Base-by-base conservation (phyloP, 1,284 basidiomycete genomes). In the Papiliotrema nemorosa region DNA sequence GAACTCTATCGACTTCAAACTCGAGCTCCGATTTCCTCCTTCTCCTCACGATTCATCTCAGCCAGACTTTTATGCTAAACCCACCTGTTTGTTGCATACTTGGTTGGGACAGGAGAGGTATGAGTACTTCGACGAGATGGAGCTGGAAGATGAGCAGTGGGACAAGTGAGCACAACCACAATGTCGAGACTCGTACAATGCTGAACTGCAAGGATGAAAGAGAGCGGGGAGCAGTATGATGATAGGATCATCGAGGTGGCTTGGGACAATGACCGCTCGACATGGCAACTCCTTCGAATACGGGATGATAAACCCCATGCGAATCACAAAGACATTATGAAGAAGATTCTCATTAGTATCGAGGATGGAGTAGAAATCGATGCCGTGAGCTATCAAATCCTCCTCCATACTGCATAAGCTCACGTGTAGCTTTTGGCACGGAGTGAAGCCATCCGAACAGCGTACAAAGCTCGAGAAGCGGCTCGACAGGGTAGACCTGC, bases 1-100 rank as follows among this genome's bases (percentile, higher is more conserved):
- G 67, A 99, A 99, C 73, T 92, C 91, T 3, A 88, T 98, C 66
- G 96, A 99, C 74, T 98, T 98, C 78, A 90, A 90, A 69, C 84
- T 98, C 13, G 81, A 93, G 47, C 79, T 99, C 18, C 84, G 90
- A 33, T 99, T 98, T 70, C 92, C 94, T 2, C 84, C 90, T 2
- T 72, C 75, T 26, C 40, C 47, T 2, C 74, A 77, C 26, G 73
- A 84, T 52, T 79, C 81, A 0, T 62, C 73, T 6, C 74, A 84
- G 63, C 87, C 90, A 0, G 91, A 98, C 66, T 87, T 85, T 55
- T 78, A 77, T 48, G 85, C 85, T 9, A 97, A 93, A 72, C 96
- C 96, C 0, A 73, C 88, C 2, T 97, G 97, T 71, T 75, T 87
- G 47, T 78, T 99, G 16, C 78, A 90, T 54, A 83, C 85, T 10